phyloP scores from a whole-genome alignment of 2,329 filamentous ascomycete species.

The Colletotrichum tanaceti region DNA sequence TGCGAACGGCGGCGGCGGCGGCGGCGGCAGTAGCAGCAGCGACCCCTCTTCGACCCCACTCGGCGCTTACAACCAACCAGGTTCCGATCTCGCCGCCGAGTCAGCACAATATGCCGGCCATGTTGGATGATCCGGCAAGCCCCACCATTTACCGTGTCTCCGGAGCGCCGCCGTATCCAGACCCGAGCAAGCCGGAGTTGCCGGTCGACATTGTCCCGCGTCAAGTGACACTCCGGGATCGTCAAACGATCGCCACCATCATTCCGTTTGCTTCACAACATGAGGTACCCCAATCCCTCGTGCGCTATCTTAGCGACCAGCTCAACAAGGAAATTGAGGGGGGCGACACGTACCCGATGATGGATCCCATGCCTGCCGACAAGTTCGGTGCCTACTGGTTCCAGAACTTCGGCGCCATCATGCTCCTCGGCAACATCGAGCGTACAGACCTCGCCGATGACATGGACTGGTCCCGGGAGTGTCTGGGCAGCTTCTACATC shows the following conservation, averaged over 20 bases:
- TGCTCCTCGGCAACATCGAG: conserved; percentile 82
- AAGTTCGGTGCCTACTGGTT: conserved; percentile 90
- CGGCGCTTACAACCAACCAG: background rate
- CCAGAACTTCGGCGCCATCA: conserved; percentile 87
- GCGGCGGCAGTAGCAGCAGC: background rate
- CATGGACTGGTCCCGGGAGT: conserved; percentile 82
- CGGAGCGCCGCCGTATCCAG: conserved; percentile 73
- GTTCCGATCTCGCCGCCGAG: conserved; percentile 20
- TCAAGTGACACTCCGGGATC: conserved; percentile 84
- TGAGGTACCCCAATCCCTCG: conserved; percentile 79
- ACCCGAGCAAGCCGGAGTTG: conserved; percentile 70
- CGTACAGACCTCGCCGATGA: conserved; percentile 68
- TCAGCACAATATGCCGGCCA: conserved; percentile 73
- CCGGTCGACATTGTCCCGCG: conserved; percentile 77
- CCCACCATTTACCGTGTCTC: conserved; percentile 77
- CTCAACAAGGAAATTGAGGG: conserved; percentile 92
- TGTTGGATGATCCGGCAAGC: conserved; percentile 80
- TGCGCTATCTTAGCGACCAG: conserved; percentile 83
- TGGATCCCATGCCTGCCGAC: conserved; percentile 77
- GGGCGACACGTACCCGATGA: conserved; percentile 92
- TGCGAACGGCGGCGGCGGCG: conserved; percentile 11
- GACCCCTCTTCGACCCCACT: background rate
- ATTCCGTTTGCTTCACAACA: conserved; percentile 83
- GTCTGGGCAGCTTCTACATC: conserved; percentile 92
- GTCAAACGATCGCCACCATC: conserved; percentile 84